phyloP scores from a whole-genome alignment of 2,329 filamentous ascomycete species.

The Botrytis medusae region DNA sequence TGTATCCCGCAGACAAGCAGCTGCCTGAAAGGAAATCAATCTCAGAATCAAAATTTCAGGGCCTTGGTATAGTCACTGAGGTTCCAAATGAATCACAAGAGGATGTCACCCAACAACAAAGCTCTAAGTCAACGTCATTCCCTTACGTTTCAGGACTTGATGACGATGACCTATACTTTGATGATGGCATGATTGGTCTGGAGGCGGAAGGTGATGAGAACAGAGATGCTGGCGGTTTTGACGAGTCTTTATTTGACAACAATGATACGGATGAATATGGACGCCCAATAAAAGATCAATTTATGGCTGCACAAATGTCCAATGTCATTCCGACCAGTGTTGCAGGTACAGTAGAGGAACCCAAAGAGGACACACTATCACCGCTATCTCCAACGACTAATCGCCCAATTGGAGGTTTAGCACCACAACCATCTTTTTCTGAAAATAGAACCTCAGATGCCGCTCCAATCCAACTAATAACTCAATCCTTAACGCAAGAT shows the following conservation, averaged over 20 bases:
- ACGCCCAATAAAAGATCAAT: conserved; percentile 51
- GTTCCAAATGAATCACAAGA: neutral
- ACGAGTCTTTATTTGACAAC: conserved; percentile 72
- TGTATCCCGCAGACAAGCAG: conserved; percentile 15
- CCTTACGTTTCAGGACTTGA: conserved; percentile 34
- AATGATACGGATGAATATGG: conserved; percentile 64
- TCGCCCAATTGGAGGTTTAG: conserved; percentile 24
- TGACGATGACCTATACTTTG: conserved; percentile 53
- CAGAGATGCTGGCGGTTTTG: conserved; percentile 58
- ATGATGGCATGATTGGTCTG: conserved; percentile 67
- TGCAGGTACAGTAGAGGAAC: conserved; percentile 4
- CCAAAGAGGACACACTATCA: neutral
- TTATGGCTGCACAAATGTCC: conserved; percentile 31
- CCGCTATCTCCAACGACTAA: neutral
- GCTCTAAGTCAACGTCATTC: conserved; percentile 7
- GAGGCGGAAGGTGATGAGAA: conserved; percentile 46
- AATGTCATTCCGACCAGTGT: conserved; percentile 27
- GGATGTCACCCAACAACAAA: conserved; percentile 18
- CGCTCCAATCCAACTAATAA: conserved; percentile 6
- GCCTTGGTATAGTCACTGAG: conserved; percentile 31
- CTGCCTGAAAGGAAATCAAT: neutral
- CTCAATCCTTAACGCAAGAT: conserved; percentile 49
- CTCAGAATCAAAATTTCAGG: conserved; percentile 22
- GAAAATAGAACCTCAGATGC: conserved; percentile 13
- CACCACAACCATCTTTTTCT: conserved; percentile 34